Base-by-base conservation (phyloP, 2,329 filamentous ascomycete species). In the Tothia fuscella region DNA sequence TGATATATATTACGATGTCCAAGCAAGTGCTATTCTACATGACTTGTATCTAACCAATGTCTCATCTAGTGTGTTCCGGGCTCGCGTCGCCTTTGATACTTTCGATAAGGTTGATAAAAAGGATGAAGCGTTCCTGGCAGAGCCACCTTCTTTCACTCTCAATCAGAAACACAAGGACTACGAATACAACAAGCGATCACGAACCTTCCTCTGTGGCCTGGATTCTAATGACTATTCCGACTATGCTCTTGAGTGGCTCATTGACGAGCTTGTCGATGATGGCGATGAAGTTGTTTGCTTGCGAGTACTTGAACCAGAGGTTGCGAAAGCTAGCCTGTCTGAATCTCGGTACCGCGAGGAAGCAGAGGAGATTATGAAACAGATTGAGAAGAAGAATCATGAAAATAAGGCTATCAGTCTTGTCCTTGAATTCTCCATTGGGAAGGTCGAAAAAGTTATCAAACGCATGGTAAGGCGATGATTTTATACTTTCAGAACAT, bases 261-360 rank as follows among this genome's bases (percentile, higher is more conserved):
- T 95, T 29, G 85, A 93, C 53, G 86, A 93, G 62, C 71, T 94
- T 43, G 85, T 94, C 30, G 87, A 94, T 53, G 88, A 94, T 54
- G 87, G 88, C 14, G 88, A 95, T 56, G 86, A 94, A 61, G 80
- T 95, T 44, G 82, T 95, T 6, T 95, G 88, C 60, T 73, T 95
- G 37, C 74, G 85, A 40, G 88, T 93, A 2, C 74, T 93, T 32
- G 87, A 94, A 55, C 88, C 84, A 56, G 83, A 89, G 48, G 73
- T 78, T 39, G 82, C 80, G 40, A 73, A 82, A 47, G 73, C 74
- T 29, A 68, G 70, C 26, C 68, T 77, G 12, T 74, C 81, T 48
- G 74, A 78, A 43, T 79, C 76, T 39, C 71, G 74, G 39, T 93
- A 94, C 60, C 76, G 80, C 30, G 71, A 78, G 16, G 82, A 91